Evolutionary conservation across 1,284 basidiomycete species (phyloP).

Genomic region (Apiotrichum veenhuisii): DNA sequence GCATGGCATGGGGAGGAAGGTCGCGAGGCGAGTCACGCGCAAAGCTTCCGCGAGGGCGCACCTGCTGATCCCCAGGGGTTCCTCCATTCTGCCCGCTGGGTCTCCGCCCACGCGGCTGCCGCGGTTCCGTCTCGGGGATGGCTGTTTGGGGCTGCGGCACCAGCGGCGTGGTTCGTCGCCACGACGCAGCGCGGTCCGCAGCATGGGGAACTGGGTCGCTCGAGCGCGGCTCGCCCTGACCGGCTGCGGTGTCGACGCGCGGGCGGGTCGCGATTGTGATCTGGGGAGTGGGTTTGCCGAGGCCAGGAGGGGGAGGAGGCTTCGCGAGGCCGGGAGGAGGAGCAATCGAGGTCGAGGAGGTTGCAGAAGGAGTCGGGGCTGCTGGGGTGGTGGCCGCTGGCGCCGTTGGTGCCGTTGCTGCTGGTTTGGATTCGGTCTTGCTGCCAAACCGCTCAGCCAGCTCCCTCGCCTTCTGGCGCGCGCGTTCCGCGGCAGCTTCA

Average conservation of each 20-base stretch:
- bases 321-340: slow-evolving; percentile 2
- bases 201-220: neutral
- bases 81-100: neutral
- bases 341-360: too few relatives aligned
- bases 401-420: neutral
- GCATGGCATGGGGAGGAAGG: slow-evolving; percentile 7
- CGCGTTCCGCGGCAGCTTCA: slow-evolving; percentile 75
- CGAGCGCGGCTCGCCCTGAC: neutral
- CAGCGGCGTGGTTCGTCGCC: slow-evolving; percentile 10
- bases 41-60: neutral
- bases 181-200: slow-evolving; percentile 12
- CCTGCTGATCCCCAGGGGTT: neutral
- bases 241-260: neutral
- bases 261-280: slow-evolving; percentile 14
- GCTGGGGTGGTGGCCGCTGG: neutral
- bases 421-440: slow-evolving; percentile 5
- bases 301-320: slow-evolving; percentile 12
- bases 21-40: slow-evolving; percentile 3
- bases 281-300: slow-evolving; percentile 10
- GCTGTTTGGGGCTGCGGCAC: neutral
- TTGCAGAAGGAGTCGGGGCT: neutral
- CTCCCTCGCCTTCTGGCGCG: slow-evolving; percentile 77
- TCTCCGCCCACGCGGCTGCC: neutral
- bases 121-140: neutral
- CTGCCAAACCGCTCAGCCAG: slow-evolving; percentile 69